A percentile compares a stretch with the other conserved stretches of the same genome.
phyloP scores from a whole-genome alignment of 345 rosid genomes.

The Boechera stricta region DNA sequence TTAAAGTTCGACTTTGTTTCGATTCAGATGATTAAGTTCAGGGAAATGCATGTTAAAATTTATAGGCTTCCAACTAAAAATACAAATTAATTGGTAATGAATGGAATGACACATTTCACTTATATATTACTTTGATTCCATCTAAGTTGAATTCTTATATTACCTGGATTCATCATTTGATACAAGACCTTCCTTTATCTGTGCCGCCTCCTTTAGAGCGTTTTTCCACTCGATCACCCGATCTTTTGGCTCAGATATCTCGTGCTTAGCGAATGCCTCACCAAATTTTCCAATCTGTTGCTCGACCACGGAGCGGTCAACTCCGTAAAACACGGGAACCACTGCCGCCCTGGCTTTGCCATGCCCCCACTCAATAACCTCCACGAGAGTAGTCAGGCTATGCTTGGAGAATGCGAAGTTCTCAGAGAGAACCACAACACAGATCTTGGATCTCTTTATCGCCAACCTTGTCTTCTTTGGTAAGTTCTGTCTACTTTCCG shows the following conservation, averaged over 20 bases:
- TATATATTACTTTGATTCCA: too few relatives aligned
- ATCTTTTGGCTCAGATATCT: slow-evolving; percentile 13
- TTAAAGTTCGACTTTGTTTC: too few relatives aligned
- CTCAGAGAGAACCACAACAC: slow-evolving; percentile 20
- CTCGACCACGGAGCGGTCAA: slow-evolving; percentile 18
- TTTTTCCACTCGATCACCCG: slow-evolving; percentile 15
- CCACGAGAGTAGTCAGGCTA: slow-evolving; percentile 22
- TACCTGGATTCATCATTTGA: slow-evolving; percentile 15
- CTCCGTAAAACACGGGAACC: slow-evolving; percentile 30
- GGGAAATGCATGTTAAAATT: too few relatives aligned
- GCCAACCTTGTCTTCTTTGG: slow-evolving; percentile 6
- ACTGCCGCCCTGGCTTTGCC: background rate
- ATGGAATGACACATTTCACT: too few relatives aligned
- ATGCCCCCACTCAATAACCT: slow-evolving; percentile 11
- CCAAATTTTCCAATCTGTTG: background rate
- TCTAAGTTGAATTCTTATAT: too few relatives aligned
- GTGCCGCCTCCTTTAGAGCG: slow-evolving; percentile 1
- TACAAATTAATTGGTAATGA: too few relatives aligned
- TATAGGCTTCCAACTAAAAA: too few relatives aligned
- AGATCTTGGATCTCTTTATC: slow-evolving; percentile 28
- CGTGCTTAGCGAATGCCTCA: slow-evolving; percentile 15
- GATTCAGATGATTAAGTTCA: too few relatives aligned
- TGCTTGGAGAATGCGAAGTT: slow-evolving; percentile 15
- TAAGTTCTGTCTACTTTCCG: slow-evolving; percentile 18
- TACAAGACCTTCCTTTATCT: background rate